phyloP scores from a whole-genome alignment of 495 filamentous ascomycete species.

The Neurospora tetrasperma region DNA sequence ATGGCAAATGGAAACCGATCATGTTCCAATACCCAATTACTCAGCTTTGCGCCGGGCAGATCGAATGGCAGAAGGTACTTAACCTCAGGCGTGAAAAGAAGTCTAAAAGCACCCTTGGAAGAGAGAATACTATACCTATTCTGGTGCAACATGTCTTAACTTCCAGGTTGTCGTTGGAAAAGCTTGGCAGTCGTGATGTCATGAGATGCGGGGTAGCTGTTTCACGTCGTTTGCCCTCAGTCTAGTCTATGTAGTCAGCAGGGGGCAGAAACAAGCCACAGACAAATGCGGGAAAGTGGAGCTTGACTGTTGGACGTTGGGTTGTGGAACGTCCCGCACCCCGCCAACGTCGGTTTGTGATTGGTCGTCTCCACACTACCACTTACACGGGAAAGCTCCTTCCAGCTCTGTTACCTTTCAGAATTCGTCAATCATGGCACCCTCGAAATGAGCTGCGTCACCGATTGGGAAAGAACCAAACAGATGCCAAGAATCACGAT shows the following conservation, averaged over 20 bases:
- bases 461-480: background rate
- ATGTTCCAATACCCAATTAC: background rate
- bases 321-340: background rate
- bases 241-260: background rate
- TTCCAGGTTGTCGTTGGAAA: background rate
- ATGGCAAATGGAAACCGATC: background rate
- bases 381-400: background rate
- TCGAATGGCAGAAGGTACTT: background rate
- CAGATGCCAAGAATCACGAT: background rate
- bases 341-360: background rate
- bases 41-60: background rate
- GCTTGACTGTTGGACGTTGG: background rate
- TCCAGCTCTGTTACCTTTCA: background rate
- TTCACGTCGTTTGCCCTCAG: background rate
- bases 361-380: background rate
- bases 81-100: background rate
- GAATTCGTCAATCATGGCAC: background rate
- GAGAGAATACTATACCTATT: too few relatives aligned
- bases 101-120: too few relatives aligned
- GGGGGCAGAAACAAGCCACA: background rate
- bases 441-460: background rate
- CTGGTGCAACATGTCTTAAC: background rate
- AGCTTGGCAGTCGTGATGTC: background rate
- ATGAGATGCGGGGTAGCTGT: background rate
- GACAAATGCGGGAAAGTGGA: background rate